A percentile compares a stretch with the other conserved stretches of the same genome.
phyloP scores from a whole-genome alignment of 306 rosid species.

The Cyamopsis tetragonoloba region DNA sequence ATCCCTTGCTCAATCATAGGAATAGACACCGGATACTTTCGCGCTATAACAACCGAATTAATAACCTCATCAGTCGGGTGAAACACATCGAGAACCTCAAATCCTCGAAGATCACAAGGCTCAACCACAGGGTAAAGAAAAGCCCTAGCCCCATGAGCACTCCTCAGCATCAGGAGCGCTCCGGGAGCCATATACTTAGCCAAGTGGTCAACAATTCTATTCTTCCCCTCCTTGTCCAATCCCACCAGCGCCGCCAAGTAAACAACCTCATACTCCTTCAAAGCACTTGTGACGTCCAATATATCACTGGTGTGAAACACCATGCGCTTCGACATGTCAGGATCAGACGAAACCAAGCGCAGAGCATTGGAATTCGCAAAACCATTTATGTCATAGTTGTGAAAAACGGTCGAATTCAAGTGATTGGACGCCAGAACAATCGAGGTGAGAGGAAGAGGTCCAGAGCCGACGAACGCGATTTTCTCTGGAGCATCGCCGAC shows the following conservation, averaged over 20 bases:
- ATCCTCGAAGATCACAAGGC: conserved; percentile 56
- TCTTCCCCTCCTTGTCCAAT: conserved; percentile 64
- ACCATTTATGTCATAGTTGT: conserved; percentile 72
- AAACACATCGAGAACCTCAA: conserved; percentile 68
- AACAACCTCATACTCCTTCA: conserved; percentile 63
- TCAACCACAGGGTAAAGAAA: conserved; percentile 87
- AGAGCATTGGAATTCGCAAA: conserved; percentile 62
- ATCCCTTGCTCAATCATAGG: conserved; percentile 33
- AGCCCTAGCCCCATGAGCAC: conserved; percentile 88
- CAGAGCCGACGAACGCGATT: conserved; percentile 83
- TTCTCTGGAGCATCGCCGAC: conserved; percentile 26
- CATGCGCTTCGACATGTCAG: conserved; percentile 63
- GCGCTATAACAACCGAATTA: conserved; percentile 71
- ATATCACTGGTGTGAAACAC: conserved; percentile 63
- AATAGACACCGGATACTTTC: conserved; percentile 35
- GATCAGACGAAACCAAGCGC: conserved; percentile 44
- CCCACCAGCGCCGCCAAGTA: conserved; percentile 90
- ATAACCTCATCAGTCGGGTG: conserved; percentile 83
- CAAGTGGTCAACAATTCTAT: conserved; percentile 53
- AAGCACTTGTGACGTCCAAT: conserved; percentile 42
- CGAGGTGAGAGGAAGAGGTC: conserved; percentile 87
- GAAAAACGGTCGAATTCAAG: conserved; percentile 50
- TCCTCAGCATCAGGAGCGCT: conserved; percentile 70
- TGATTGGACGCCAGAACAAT: conserved; percentile 72
- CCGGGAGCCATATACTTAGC: conserved; percentile 62